Evolutionary conservation across 345 rosid species (phyloP).

Genomic region (Populus simonii): DNA sequence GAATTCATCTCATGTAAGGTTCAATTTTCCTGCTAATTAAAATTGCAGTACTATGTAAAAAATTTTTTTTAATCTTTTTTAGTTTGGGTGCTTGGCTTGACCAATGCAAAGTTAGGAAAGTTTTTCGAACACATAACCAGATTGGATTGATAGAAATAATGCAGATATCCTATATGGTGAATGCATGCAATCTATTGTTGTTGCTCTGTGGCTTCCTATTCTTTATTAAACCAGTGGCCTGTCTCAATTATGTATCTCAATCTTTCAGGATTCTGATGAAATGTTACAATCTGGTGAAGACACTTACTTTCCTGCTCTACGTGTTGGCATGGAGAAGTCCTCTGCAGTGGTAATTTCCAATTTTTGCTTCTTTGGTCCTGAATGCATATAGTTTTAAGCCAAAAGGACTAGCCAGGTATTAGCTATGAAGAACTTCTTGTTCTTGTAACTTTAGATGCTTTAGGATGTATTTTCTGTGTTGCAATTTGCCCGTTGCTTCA

Average conservation of each 20-base stretch:
- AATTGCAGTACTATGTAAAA: not conserved
- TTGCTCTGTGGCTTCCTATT: not conserved
- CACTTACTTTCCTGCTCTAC: slow-evolving; percentile 79
- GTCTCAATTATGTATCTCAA: slow-evolving; percentile 16
- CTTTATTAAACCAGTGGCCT: not conserved
- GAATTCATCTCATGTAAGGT: slow-evolving; percentile 47
- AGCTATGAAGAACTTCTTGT: not conserved
- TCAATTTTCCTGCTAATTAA: not conserved
- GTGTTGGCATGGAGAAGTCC: slow-evolving; percentile 56
- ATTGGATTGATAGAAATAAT: not conserved
- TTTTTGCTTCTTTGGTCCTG: not conserved
- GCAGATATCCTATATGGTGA: not conserved
- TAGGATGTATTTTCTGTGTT: not conserved
- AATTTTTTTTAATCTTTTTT: not conserved
- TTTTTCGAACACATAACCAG: not conserved
- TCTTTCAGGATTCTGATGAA: slow-evolving; percentile 60
- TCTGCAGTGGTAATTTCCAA: slow-evolving; percentile 66
- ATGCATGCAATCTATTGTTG: not conserved
- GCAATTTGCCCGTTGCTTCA: not conserved
- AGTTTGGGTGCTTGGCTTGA: not conserved
- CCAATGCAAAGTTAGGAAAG: not conserved
- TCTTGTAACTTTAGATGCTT: slow-evolving; percentile 1
- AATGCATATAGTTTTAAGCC: not conserved
- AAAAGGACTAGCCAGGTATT: not conserved
- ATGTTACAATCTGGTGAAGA: slow-evolving; percentile 75